These are phyloP conservation scores for Rhynchospora breviuscula DNA, from an alignment of 176 grass and related monocot species.

Conservation along the genomic window DNA sequence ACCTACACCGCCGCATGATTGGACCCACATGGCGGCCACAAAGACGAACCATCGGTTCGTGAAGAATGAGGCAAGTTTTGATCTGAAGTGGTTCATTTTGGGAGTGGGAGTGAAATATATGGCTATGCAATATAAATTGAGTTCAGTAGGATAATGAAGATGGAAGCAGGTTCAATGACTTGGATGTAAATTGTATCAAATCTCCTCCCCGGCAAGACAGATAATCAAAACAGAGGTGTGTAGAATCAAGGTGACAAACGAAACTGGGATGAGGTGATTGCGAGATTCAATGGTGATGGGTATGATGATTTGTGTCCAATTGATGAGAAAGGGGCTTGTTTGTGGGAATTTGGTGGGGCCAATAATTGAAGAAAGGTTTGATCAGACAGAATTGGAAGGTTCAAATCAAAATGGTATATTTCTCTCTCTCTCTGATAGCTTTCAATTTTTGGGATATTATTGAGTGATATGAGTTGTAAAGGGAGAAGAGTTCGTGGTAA, in stretches of 20 bases:
- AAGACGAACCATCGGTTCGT: slow-evolving; percentile 79
- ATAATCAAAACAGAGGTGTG: neutral
- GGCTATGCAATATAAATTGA: neutral
- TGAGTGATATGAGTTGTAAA: slow-evolving; percentile 7
- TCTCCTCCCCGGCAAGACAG: neutral
- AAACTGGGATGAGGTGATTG: neutral
- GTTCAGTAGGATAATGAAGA: neutral
- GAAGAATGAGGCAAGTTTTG: slow-evolving; percentile 39
- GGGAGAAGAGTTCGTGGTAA: neutral
- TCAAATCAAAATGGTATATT: neutral
- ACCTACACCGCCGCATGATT: slow-evolving; percentile 66
- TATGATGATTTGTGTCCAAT: neutral
- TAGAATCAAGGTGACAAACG: neutral
- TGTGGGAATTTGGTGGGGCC: neutral
- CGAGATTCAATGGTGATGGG: neutral
- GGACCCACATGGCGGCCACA: slow-evolving; percentile 97
- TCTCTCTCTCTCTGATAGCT: neutral
- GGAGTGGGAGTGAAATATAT: neutral
- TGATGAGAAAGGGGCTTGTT: neutral
- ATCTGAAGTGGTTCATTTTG: slow-evolving; percentile 7
- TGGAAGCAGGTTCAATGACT: neutral
- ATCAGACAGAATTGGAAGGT: neutral
- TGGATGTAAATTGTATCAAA: neutral
- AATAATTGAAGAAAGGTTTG: neutral
- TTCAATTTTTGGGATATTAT: neutral